Base-by-base conservation (phyloP, 2,329 filamentous ascomycete genomes). In the Arthrobotrys iridis region DNA sequence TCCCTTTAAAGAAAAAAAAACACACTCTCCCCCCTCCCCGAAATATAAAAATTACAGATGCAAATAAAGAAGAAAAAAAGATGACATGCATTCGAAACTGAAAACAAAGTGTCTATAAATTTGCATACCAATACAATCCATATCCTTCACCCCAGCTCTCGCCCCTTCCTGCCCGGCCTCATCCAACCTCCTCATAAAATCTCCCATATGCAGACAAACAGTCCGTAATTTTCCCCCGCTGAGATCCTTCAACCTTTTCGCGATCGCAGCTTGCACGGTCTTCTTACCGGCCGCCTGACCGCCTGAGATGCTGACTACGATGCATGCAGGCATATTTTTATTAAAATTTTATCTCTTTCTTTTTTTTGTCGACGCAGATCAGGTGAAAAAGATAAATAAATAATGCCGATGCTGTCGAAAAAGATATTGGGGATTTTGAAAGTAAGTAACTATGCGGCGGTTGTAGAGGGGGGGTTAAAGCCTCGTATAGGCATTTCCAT, bases 261-360 rank as follows among this genome's bases (percentile, higher is more conserved):
- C 72, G 45, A 79, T 63, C 3, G 77, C 77, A n/a, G 63, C 50
- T 22, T 78, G 78, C 45, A 80, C 78, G 1, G 74, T 76, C 57
- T 79, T 80, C 65, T 80, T 80, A 13, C 79, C 79, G 26, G 79
- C 77, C 24, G 78, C 78, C 28, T 78, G 76, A 13, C 78, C 78
- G 45, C 79, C 79, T 13, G 78, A 75, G 48, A 80, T 78, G 30
- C 67, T 76, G 48, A 79, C 78, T 35, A 79, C 63, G 37, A 74
- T 74, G 28, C 70, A 74, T 20, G 62, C 26, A 58, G 48, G 66
- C 66, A 62, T 63, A 6, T 43, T n/a, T n/a, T n/a, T n/a, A n/a
- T n/a, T n/a, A n/a, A n/a, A n/a, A n/a, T n/a, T n/a, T 7, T 7
- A 18, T 8, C 8, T 46, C 6, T 10, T 10, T 6, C 8, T 46